Evolutionary conservation across 148 eudicot genomes (phyloP), one percentile per base, ranked within the genome.

Genomic region (Rhododendron ferrugineum): DNA sequence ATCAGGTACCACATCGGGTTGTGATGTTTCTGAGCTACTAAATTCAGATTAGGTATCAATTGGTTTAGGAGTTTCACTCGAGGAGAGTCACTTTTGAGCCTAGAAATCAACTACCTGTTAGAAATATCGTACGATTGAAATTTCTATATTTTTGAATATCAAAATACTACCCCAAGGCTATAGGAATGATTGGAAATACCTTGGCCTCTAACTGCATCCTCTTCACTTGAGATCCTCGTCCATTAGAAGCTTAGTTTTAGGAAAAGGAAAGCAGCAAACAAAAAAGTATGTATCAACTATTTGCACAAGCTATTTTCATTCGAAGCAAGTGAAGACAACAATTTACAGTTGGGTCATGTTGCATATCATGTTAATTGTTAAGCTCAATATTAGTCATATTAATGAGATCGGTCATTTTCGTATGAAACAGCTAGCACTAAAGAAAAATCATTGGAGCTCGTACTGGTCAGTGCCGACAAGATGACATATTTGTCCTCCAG

Each of bases 151-250:
- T 44, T 60, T 36, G 49, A 75, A 13, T 34, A 72, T n/a, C 42
- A 16, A 85, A 54, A 50, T 56, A 34, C 62, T 82, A 20, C 40
- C 52, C 54, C 16, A 75, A 77, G 36, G 23, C 70, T 82, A 36
- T 22, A 79, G 50, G 70, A 78, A 23, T 14, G 32, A 66, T 30
- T 15, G 37, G 66, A 36, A 90, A 84, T 93, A 94, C 99, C 98
- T 95, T 94, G 85, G 86, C 86, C 89, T 91, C 94, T 81, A 86
- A 62, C 90, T 87, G 91, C 86, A 87, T 75, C 87, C 81, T 97
- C 92, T 90, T 95, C 60, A 90, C 83, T 91, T 90, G 93, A 83
- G 94, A 78, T 88, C 88, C 94, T 90, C 87, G 91, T 62, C 93
- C 98, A 90, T 91, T 93, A 82, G 99, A 89, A 87, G 90, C 98